Evolutionary conservation across 2,329 filamentous ascomycete species (phyloP), one percentile per base, ranked within the genome.

Genomic region (Neocucurbitaria cava): DNA sequence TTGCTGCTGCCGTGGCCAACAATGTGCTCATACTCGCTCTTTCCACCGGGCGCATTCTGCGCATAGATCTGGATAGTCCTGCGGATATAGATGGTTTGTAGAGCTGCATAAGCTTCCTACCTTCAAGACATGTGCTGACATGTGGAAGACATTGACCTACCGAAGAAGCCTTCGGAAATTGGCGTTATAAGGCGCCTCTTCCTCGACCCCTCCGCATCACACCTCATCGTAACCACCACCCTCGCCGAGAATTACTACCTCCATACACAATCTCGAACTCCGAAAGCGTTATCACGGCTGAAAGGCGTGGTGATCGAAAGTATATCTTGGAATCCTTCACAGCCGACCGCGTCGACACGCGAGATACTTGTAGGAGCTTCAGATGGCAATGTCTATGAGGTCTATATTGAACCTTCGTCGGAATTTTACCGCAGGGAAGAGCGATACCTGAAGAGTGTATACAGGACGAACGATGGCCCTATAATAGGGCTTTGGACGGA

Each of bases 221-320:
- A 99, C 78, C 82, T 99, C 24, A 86, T 99, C 61, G 87, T 99
- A 64, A 92, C 90, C 73, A 99, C 95, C 3, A 89, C 92, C 5
- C 85, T 92, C 36, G 92, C 92, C 73, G 95, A 99, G 77, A 98
- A 96, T 78, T 99, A 93, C 81, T 99, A 99, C 77, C 89, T 99
- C 9, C 95, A 99, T 75, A 94, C 92, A 10, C 94, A 98, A 74
- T 95, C 93, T 30, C 89, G 92, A 64, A 89, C 93, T 62, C 92
- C 94, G 2, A 91, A 95, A 60, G 85, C 89, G 7, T 82, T 99
- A 31, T 87, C 89, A 13, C 86, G 92, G 52, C 78, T 99, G 48
- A 94, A 94, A 65, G 92, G 92, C 24, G 91, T 97, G 13, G 83
- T 87, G 8, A 91, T 99, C 54, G 93, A 97, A 75, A 90, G 89